phyloP scores from a whole-genome alignment of 2,329 filamentous ascomycete genomes.

The Didymella arachidicola region DNA sequence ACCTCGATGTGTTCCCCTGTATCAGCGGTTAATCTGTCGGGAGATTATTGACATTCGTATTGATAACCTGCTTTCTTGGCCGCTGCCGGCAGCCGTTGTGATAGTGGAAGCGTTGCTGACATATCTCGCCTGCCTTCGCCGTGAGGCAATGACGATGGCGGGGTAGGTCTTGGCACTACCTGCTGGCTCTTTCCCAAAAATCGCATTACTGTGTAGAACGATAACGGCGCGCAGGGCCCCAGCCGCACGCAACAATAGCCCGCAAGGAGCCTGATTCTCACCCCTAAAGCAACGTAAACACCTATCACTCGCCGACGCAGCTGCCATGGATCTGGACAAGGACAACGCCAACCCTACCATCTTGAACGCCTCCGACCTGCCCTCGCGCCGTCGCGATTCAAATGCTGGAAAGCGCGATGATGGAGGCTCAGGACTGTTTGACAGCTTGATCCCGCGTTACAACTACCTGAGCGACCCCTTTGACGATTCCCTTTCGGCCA shows the following conservation, averaged over 20 bases:
- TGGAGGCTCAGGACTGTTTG: constrained; percentile 62
- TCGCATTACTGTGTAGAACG: neutral
- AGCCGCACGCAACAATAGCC: constrained; percentile 7
- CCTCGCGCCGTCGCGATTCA: constrained; percentile 70
- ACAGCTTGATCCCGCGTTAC: constrained; percentile 60
- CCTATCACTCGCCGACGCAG: constrained; percentile 1
- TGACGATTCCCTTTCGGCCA: constrained; percentile 47
- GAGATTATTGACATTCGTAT: constrained; percentile 30
- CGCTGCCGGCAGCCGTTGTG: constrained; percentile 21
- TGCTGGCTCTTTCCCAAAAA: constrained; percentile 10
- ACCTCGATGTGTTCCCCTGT: constrained; percentile 22
- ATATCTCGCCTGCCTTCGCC: constrained; percentile 13
- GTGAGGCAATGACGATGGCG: constrained; percentile 16
- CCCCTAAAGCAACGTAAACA: no score
- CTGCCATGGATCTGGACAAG: constrained; percentile 56
- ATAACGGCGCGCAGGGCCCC: no score
- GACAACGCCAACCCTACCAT: constrained; percentile 93
- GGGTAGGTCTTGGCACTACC: constrained; percentile 17
- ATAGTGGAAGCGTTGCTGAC: constrained; percentile 9
- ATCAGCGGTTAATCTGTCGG: constrained; percentile 33
- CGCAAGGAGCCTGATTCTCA: constrained; percentile 10
- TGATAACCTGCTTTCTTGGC: constrained; percentile 23
- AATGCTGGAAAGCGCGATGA: constrained; percentile 55
- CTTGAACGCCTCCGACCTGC: constrained; percentile 84
- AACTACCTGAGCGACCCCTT: constrained; percentile 61